A percentile compares a stretch with the other conserved stretches of the same genome.
phyloP scores from a whole-genome alignment of 1,139 yeast species.

The Hansenula lynferdii region DNA sequence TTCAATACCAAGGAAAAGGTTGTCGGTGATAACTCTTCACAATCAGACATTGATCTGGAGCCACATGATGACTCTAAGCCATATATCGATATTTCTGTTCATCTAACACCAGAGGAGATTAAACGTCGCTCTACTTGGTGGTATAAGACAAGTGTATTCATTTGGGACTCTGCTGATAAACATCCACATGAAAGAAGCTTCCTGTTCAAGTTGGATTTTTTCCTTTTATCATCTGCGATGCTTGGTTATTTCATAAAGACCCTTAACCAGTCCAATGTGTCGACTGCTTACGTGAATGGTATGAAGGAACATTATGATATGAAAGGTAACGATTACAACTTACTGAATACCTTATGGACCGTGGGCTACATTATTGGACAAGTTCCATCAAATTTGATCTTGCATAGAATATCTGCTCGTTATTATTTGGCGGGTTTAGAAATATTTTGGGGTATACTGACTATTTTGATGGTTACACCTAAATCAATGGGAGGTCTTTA shows the following conservation, averaged over 20 bases:
- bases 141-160: not conserved
- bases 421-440: constrained; percentile 47
- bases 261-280: constrained; percentile 40
- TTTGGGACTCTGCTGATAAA: constrained; percentile 37
- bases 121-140: too few relatives aligned
- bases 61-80: too few relatives aligned
- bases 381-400: constrained; percentile 33
- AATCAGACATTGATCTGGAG: too few relatives aligned
- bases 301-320: too few relatives aligned
- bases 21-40: too few relatives aligned
- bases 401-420: constrained; percentile 23
- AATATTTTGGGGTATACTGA: constrained; percentile 48
- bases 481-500: constrained; percentile 37
- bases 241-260: constrained; percentile 33
- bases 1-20: too few relatives aligned
- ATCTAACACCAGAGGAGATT: too few relatives aligned
- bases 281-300: too few relatives aligned
- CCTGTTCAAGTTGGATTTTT: constrained; percentile 36
- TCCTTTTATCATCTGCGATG: constrained; percentile 36
- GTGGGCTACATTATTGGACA: constrained; percentile 40
- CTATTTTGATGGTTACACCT: constrained; percentile 43
- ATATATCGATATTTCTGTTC: too few relatives aligned
- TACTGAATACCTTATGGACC: constrained; percentile 44
- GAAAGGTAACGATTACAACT: constrained; percentile 44
- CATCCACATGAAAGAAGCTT: constrained; percentile 36